Conservation (phyloP, 805 yeast genomes). For the Yarrowia sp. region DNA sequence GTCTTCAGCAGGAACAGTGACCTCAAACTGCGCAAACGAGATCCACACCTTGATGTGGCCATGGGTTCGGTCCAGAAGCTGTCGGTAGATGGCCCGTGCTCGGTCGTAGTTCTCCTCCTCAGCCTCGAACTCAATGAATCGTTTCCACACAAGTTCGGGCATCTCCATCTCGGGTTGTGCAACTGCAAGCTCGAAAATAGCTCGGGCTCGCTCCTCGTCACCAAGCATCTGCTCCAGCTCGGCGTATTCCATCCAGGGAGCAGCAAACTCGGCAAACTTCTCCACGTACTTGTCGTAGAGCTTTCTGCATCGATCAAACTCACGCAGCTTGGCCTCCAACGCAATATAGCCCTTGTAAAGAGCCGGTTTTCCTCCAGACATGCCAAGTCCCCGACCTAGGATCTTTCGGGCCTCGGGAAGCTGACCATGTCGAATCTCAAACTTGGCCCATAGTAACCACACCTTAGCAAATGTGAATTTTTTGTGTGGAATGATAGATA, state of each 20-base stretch:
- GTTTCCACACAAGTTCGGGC: constrained; percentile 38
- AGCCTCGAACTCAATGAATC: constrained; percentile 56
- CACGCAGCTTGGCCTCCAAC: constrained; percentile 64
- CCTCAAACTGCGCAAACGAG: constrained; percentile 66
- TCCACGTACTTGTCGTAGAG: constrained; percentile 67
- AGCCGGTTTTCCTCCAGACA: constrained; percentile 52
- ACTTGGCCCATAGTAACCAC: constrained; percentile 70
- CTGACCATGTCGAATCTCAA: constrained; percentile 61
- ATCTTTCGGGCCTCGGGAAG: constrained; percentile 58
- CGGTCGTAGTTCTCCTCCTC: constrained; percentile 55
- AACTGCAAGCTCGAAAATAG: constrained; percentile 55
- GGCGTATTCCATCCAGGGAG: constrained; percentile 62
- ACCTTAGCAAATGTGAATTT: constrained; percentile 63
- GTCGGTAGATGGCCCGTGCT: constrained; percentile 52
- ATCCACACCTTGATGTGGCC: constrained; percentile 51
- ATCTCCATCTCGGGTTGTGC: constrained; percentile 34
- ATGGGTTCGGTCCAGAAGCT: constrained; percentile 39
- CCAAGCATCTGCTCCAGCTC: constrained; percentile 63
- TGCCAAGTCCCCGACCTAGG: constrained; percentile 70
- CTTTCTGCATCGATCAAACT: constrained; percentile 74
- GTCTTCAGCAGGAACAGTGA: constrained; percentile 46
- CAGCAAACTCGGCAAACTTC: constrained; percentile 41
- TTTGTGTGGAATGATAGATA: constrained; percentile 54
- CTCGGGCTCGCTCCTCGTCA: constrained; percentile 66
- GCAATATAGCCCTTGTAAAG: constrained; percentile 62